Evolutionary conservation across 345 rosid genomes (phyloP).

Genomic region (Firmiana major): DNA sequence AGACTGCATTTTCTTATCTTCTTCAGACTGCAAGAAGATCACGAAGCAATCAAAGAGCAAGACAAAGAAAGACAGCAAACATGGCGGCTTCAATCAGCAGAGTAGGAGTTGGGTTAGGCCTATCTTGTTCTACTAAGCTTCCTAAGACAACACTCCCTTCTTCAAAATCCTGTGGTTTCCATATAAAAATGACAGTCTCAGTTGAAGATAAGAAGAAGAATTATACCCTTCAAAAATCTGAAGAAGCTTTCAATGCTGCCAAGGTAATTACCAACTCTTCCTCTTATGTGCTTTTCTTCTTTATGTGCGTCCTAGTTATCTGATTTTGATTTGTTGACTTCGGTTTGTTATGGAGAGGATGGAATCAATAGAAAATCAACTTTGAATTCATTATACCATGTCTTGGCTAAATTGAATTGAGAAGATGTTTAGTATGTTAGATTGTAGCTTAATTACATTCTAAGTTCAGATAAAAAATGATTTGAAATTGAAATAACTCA

Average conservation of each 20-base stretch:
- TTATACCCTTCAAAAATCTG: constrained; percentile 72
- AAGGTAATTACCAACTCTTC: constrained; percentile 37
- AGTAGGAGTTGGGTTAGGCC: constrained; percentile 42
- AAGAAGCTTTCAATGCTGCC: constrained; percentile 78
- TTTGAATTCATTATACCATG: not conserved
- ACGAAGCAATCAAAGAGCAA: not conserved
- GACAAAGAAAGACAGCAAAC: constrained; percentile 7
- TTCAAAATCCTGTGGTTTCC: constrained; percentile 32
- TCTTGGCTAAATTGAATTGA: not conserved
- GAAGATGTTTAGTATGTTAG: not conserved
- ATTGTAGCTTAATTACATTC: not conserved
- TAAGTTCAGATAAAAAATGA: not conserved
- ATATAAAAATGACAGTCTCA: constrained; percentile 60
- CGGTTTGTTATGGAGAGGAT: not conserved
- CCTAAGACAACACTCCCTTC: constrained; percentile 20
- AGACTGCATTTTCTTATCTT: constrained; percentile 11
- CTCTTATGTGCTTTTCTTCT: not conserved
- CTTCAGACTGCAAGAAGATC: not conserved
- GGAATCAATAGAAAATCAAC: not conserved
- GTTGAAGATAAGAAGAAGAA: constrained; percentile 60
- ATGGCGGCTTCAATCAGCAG: constrained; percentile 55
- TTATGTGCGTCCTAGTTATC: not conserved
- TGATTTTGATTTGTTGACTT: not conserved
- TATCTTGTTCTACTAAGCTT: constrained; percentile 43
- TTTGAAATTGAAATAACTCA: not conserved